Base-by-base conservation (phyloP, 768 basidiomycete species). In the Psilocybe sp. region DNA sequence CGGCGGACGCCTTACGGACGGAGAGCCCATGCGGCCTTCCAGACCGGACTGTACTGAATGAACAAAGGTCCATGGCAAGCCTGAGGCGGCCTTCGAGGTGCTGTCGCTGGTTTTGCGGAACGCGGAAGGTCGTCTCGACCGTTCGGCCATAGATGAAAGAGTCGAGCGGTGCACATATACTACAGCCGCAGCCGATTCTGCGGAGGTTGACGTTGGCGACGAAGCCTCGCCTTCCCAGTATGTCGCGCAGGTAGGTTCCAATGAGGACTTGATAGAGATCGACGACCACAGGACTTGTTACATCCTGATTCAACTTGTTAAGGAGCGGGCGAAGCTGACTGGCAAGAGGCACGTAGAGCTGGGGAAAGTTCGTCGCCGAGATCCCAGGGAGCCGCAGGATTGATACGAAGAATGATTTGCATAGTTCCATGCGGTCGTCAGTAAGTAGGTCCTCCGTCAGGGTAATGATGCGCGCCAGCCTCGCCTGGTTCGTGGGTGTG, bases 151-250 rank as follows among this genome's bases (percentile, higher is more conserved):
- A 31, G 15, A 71, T 47, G 52, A 71, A 70, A 0, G 13, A 43
- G 47, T 70, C 61, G 20, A 72, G 23, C 18, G 18, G 32, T 6
- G 50, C 47, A 51, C 70, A 71, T 18, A 68, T 61, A 13, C 13
- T 10, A 43, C 68, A 71, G 15, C 67, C 65, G 47, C 70, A 70
- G 4, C 65, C 66, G 35, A 72, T 52, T 33, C 64, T 68, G 20
- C 66, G 61, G 32, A 68, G 51, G 14, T 49, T 51, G 1, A 49
- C 14, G 13, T 33, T 46, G 20, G 50, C 15, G 3, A 44, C n/a
- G 5, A 53, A 52, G 5, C 51, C 47, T 40, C 60, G 63, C 5
- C 51, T 46, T 5, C 65, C 64, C 9, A 72, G 56, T 10, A 68
- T 45, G 37, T 66, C 49, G 2, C 54, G 53, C 32, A 73, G 57